Conservation (phyloP, 306 rosid species). For the Medicago lupulina region DNA sequence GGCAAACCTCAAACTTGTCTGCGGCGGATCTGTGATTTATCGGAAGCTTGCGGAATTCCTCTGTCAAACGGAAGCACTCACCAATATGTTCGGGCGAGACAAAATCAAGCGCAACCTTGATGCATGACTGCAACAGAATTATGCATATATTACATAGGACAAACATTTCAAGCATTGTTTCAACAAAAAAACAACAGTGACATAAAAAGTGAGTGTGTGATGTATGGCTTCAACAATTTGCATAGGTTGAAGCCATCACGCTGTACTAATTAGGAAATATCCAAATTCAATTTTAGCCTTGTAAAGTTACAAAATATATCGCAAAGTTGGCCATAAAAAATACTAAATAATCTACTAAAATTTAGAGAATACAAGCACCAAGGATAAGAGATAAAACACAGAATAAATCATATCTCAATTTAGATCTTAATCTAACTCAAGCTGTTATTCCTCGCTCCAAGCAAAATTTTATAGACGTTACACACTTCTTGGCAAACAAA, state of each 20-base stretch:
- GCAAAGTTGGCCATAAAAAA: not conserved
- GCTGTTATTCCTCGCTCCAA: not conserved
- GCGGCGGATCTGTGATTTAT: conserved; percentile 61
- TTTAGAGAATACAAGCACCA: not conserved
- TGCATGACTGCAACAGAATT: conserved; percentile 69
- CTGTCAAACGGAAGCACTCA: conserved; percentile 76
- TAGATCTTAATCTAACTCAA: not conserved
- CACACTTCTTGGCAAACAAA: conserved; percentile 12
- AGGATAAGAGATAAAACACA: not conserved
- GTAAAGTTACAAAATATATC: not conserved
- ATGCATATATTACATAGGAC: not conserved
- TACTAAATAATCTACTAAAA: not conserved
- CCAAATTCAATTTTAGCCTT: not conserved
- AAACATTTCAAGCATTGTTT: not conserved
- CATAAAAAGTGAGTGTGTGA: not conserved
- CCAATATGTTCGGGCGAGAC: conserved; percentile 88
- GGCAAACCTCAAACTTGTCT: conserved; percentile 79
- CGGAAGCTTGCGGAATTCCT: conserved; percentile 82
- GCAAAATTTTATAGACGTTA: not conserved
- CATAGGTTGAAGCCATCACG: not conserved
- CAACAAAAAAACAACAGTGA: not conserved
- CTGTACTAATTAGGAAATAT: not conserved
- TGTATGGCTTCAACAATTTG: not conserved
- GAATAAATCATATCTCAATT: not conserved
- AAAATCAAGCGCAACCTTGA: conserved; percentile 85